These are phyloP conservation scores for Cetradonia linearis DNA, from an alignment of 495 filamentous ascomycete species.

Conservation along the genomic window DNA sequence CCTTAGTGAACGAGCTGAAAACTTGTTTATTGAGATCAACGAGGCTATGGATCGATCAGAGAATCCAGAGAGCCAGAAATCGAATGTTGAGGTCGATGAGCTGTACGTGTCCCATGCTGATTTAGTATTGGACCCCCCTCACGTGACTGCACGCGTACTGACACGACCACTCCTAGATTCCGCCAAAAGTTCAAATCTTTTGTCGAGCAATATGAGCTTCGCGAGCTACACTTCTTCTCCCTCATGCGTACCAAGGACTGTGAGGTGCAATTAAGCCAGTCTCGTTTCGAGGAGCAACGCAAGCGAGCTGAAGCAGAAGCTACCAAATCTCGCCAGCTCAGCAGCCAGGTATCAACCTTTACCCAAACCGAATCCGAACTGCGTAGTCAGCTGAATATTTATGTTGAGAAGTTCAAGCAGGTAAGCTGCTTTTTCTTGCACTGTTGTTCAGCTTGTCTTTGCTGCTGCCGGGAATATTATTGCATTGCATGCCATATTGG, in stretches of 20 bases:
- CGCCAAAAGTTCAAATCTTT: conserved; percentile 85
- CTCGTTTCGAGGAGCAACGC: conserved; percentile 77
- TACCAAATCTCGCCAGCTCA: conserved; percentile 68
- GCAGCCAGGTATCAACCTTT: conserved; percentile 86
- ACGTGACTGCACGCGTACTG: conserved; percentile 1
- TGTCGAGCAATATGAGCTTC: conserved; percentile 88
- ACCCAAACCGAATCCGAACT: conserved; percentile 92
- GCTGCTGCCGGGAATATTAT: neutral
- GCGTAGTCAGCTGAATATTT: conserved; percentile 91
- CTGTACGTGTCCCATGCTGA: conserved; percentile 44
- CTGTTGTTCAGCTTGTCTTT: neutral
- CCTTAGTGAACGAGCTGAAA: conserved; percentile 73
- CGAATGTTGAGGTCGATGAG: conserved; percentile 77
- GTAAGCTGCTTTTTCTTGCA: conserved; percentile 26
- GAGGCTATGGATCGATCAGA: conserved; percentile 70
- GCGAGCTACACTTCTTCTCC: conserved; percentile 83
- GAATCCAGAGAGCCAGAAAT: conserved; percentile 58
- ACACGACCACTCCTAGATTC: conserved; percentile 45
- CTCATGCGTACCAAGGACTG: conserved; percentile 87
- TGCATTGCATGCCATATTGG: neutral
- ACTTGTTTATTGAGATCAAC: conserved; percentile 66
- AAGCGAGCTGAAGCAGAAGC: conserved; percentile 75
- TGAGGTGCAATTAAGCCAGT: conserved; percentile 86
- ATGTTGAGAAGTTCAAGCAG: conserved; percentile 99
- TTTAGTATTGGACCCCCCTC: neutral